Base-by-base conservation (phyloP, 2,329 filamentous ascomycete species). In the Claviceps sp. region DNA sequence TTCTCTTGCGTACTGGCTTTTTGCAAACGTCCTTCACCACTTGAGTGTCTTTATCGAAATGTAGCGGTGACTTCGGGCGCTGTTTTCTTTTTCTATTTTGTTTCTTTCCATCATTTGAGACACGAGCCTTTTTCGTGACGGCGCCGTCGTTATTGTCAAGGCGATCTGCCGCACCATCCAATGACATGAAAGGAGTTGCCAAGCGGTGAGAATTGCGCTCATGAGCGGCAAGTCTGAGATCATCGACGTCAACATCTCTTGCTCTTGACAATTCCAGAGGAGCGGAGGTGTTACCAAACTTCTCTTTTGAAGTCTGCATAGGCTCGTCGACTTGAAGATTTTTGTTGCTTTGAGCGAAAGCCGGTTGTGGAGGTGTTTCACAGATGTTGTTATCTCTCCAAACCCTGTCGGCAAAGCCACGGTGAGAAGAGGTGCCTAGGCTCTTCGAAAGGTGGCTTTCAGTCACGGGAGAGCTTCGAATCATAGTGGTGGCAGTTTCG, bases 401-500 rank as follows among this genome's bases (percentile, higher is more conserved):
- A 16, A 39, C n/a, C 8, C 9, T 42, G 20, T 36, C 23, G 16
- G 16, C 47, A n/a, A 39, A 50, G 20, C 49, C 43, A 14, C 17
- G 44, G 2, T 45, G 6, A 20, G 55, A 40, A 26, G 60, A 42
- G 26, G 46, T 42, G 29, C n/a, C 42, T 16, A 47, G 16, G 49
- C 46, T 44, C 42, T 29, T 54, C 11, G 47, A 51, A 9, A 44
- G n/a, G 36, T 58, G 49, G 22, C 50, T 48, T 4, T 40, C 14
- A 7, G 29, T 37, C 42, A 58, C 49, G 4, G 65, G 64, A 4
- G 66, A 68, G 40, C 66, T 68, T 20, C 66, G 60, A 26, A 53
- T 53, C 23, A 55, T 42, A 2, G 65, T 66, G 2, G 65, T 66
- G 11, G 65, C 65, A n/a, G 65, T 68, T 48, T 68, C 65, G 0